Conservation (phyloP, 495 filamentous ascomycete species). For the Chlorociboria aeruginascens region DNA sequence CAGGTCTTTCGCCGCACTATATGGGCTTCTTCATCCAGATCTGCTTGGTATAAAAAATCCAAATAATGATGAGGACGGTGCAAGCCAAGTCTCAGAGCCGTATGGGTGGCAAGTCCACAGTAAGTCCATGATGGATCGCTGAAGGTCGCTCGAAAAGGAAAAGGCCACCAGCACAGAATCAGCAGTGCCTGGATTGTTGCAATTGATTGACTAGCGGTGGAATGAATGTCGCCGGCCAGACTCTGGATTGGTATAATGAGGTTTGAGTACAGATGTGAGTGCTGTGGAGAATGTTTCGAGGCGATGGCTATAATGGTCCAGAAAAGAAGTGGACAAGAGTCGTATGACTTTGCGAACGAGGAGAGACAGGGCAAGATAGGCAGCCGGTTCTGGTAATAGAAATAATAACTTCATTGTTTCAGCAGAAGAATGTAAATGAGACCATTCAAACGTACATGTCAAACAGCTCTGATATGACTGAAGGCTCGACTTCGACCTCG, state of each 20-base stretch:
- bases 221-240: constrained; percentile 11
- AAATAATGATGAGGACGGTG: constrained; percentile 13
- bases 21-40: constrained; percentile 12
- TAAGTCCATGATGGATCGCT: constrained; percentile 25
- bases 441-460: background rate
- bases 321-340: constrained; percentile 20
- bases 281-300: constrained; percentile 4
- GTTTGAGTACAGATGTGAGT: background rate
- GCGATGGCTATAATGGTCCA: constrained; percentile 21
- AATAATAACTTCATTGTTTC: constrained; percentile 15
- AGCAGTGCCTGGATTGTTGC: constrained; percentile 23
- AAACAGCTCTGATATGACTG: background rate
- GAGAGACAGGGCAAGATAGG: constrained; percentile 19
- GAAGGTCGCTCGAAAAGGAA: constrained; percentile 17
- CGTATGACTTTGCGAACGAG: constrained; percentile 18
- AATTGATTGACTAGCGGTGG: constrained; percentile 17
- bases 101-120: constrained; percentile 22
- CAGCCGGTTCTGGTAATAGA: constrained; percentile 15
- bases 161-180: constrained; percentile 22
- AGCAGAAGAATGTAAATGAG: background rate
- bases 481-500: background rate
- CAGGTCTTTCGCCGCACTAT: constrained; percentile 16
- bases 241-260: constrained; percentile 17
- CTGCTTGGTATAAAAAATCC: constrained; percentile 5
- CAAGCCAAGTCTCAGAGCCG: constrained; percentile 21